Evolutionary conservation across 2,329 filamentous ascomycete species (phyloP), one percentile per base, ranked within the genome.

Genomic region (Septoria petroselini): DNA sequence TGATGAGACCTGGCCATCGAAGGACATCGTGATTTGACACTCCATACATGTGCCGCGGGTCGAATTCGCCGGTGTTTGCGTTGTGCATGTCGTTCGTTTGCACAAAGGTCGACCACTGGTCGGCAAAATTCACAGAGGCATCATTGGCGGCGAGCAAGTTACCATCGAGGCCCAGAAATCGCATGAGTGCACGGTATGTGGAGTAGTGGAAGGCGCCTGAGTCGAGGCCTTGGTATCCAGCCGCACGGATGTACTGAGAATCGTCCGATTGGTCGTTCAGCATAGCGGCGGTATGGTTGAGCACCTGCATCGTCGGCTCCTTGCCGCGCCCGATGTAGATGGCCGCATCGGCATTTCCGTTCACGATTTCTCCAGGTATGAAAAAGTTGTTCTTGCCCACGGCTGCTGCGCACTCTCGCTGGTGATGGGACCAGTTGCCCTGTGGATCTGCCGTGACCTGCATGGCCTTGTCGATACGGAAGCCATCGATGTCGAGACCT

Each of bases 1-100:
- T 74, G 30, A 71, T 69, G 18, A 84, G 70, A 7, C 78, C 74
- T 7, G 81, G 81, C 81, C 81, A 84, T 29, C 81, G 73, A 58
- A 84, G 80, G 6, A 84, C 79, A 61, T 85, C 82, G 66, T 85
- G 82, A 59, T 84, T 84, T 5, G 80, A 82, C 2, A 77, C 75
- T 41, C 81, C 82, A 59, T 78, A 84, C 74, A 84, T 76, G 61
- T 84, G 81, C 1, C 82, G 75, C 3, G 82, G 82, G 57, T 85
- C 82, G 53, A 82, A 81, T 45, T 76, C 65, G 25, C 80, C 80
- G 2, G 78, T 83, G 60, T 81, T 78, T 2, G 77, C 72, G 57
- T 83, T 84, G 54, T 79, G 67, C 56, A 83, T 67, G 58, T 84
- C 81, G 55, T 84, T 82, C 2, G 77, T 79, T 45, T 73, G 62